A percentile compares a stretch with the other conserved stretches of the same genome.
Conservation (phyloP, 768 basidiomycete species). For the Auricularia heimuer region DNA sequence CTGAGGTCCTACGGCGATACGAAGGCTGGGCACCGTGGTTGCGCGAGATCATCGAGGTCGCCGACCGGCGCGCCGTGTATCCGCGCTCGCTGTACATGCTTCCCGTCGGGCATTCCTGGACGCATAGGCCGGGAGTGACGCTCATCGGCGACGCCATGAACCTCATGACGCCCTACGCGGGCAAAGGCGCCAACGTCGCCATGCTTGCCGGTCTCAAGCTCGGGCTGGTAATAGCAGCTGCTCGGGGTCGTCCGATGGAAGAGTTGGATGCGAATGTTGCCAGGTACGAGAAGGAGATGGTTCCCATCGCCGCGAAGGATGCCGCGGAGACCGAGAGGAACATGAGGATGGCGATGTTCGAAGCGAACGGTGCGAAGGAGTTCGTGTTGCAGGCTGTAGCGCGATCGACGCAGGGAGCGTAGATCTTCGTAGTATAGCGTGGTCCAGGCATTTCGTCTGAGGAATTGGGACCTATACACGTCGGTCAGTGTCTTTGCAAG, state of each 20-base stretch:
- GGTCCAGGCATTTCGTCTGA: no score
- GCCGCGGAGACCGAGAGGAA: no score
- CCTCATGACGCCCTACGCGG: slow-evolving; percentile 27
- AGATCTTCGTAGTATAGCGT: no score
- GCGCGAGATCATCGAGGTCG: not conserved
- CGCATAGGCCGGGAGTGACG: slow-evolving; percentile 10
- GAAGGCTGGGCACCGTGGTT: not conserved
- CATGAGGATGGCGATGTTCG: no score
- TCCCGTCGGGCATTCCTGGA: slow-evolving; percentile 10
- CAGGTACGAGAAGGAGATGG: not conserved
- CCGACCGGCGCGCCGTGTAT: not conserved
- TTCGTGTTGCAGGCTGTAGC: no score
- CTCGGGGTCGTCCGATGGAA: not conserved
- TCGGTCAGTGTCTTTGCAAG: no score
- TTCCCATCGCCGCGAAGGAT: no score
- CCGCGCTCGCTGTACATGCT: slow-evolving; percentile 6
- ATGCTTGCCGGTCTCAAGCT: slow-evolving; percentile 20
- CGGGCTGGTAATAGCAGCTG: slow-evolving; percentile 3
- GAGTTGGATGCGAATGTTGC: not conserved
- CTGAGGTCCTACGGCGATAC: not conserved
- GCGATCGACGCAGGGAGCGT: no score
- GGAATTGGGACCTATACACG: no score
- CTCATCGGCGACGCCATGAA: slow-evolving; percentile 29
- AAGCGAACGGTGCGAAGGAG: no score
- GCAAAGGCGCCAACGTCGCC: slow-evolving; percentile 29